Base-by-base conservation (phyloP, 495 filamentous ascomycete genomes). In the Baudoinia panamericana region DNA sequence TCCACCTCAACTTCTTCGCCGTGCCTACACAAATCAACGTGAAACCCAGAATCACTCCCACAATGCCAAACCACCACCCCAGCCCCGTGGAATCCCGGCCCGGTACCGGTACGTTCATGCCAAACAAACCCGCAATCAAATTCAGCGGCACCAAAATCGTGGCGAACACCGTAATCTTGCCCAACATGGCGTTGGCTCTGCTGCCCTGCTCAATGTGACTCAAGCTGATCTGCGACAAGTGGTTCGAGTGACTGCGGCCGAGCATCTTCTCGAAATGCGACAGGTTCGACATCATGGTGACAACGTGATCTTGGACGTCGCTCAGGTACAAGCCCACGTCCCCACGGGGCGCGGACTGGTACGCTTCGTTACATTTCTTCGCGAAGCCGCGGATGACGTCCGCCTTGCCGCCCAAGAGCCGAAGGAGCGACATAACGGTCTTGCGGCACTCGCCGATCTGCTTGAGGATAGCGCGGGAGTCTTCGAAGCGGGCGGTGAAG, bases 291-390 rank as follows among this genome's bases (percentile, higher is more conserved):
- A 93, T 92, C 90, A 96, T 95, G 45, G 90, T 96, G 23, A 97
- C 84, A 24, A 97, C 88, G 69, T 97, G 90, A 63, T 97, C 90
- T 58, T 97, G 90, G 46, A 96, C 93, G 65, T 97, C 90, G 45
- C 84, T 82, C 2, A 97, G 67, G 54, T 96, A 97, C 45, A 97
- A 71, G 11, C 87, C 90, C 52, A 97, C 93, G 57, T 97, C 90
- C 59, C 84, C 86, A 19, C 84, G 80, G 0, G 90, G 90, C 10
- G 90, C 92, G 34, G 95, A 78, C 48, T 82, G 77, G 68, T 90
- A 96, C 45, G 93, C 81, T 51, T 93, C 85, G 60, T 94, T 97
- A 71, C 90, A 97, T 30, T 90, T 80, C 63, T 97, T 97, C 23
- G 90, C 87, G 56, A 97, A 97, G 13, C 90, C 90, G 34, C 80